Percentiles rank a stretch among this genome's conserved stretches.
Evolutionary conservation across 169 alveolate genomes (phyloP).

Genomic region (Plasmodium malariae): DNA sequence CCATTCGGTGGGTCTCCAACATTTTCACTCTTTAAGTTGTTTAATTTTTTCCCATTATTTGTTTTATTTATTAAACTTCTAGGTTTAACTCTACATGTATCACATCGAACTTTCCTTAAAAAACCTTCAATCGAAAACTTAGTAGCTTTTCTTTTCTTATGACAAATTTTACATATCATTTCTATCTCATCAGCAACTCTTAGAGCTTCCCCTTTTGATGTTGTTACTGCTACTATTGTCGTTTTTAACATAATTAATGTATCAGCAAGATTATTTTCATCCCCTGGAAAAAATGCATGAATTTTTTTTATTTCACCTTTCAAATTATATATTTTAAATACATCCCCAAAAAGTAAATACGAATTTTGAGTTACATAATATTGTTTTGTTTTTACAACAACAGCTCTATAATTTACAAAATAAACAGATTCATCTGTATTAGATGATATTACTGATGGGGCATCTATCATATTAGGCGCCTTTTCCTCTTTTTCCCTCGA

Average conservation of each 20-base stretch:
- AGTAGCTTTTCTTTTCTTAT: slow-evolving; percentile 66
- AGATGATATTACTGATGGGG: slow-evolving; percentile 1
- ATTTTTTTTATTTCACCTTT: slow-evolving; percentile 71
- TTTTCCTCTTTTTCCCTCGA: slow-evolving; percentile 13
- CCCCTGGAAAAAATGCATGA: slow-evolving; percentile 66
- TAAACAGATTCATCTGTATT: slow-evolving; percentile 33
- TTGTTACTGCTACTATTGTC: slow-evolving; percentile 48
- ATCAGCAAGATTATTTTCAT: slow-evolving; percentile 56
- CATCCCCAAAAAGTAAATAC: slow-evolving; percentile 66
- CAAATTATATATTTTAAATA: slow-evolving; percentile 53
- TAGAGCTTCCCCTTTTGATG: slow-evolving; percentile 61
- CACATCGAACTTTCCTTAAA: slow-evolving; percentile 60
- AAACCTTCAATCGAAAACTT: slow-evolving; percentile 63
- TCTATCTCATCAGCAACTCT: slow-evolving; percentile 60
- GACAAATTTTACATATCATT: slow-evolving; percentile 65
- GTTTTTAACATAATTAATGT: slow-evolving; percentile 63
- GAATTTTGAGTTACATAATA: slow-evolving; percentile 67
- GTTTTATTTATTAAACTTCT: slow-evolving; percentile 18
- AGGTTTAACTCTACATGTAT: slow-evolving; percentile 64
- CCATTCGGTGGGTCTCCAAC: neutral
- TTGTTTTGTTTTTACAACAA: slow-evolving; percentile 49
- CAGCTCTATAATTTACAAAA: slow-evolving; percentile 66
- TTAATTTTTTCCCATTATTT: slow-evolving; percentile 1
- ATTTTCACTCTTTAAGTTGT: slow-evolving; percentile 4
- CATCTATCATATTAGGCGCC: neutral